Conservation (phyloP, 1,139 yeast genomes). For the Nakaseomyces glabratus region DNA sequence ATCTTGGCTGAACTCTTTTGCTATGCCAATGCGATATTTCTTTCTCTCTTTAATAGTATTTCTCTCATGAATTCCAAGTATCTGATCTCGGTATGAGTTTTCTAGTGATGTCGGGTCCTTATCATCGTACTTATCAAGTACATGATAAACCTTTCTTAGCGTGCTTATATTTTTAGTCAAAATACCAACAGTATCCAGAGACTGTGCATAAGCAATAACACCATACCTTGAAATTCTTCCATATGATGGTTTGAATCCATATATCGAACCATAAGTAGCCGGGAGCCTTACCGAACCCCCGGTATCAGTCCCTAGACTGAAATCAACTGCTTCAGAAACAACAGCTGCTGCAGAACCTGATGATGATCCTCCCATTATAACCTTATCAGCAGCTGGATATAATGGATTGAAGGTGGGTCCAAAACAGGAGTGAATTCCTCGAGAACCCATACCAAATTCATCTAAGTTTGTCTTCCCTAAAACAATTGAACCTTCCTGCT, state of each 20-base stretch:
- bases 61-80: constrained; percentile 14
- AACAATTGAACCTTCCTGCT: constrained; percentile 39
- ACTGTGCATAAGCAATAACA: constrained; percentile 85
- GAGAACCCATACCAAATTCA: constrained; percentile 96
- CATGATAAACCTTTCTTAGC: constrained; percentile 42
- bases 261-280: constrained; percentile 72
- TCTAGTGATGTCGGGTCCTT: constrained; percentile 76
- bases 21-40: constrained; percentile 54
- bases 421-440: constrained; percentile 46
- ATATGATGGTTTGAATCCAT: constrained; percentile 88
- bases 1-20: constrained; percentile 51
- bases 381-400: constrained; percentile 31
- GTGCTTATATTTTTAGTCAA: constrained; percentile 42
- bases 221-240: constrained; percentile 92
- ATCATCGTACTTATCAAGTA: constrained; percentile 52
- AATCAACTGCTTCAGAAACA: constrained; percentile 57
- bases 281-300: constrained; percentile 95
- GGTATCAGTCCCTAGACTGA: constrained; percentile 86
- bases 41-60: constrained; percentile 10
- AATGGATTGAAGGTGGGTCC: constrained; percentile 69
- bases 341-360: constrained; percentile 96
- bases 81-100: constrained; percentile 31
- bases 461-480: constrained; percentile 90
- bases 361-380: constrained; percentile 79
- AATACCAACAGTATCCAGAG: constrained; percentile 90